These are phyloP conservation scores for Kluyveromyces sp. DNA, from an alignment of 1,139 yeast species.

Conservation along the genomic window DNA sequence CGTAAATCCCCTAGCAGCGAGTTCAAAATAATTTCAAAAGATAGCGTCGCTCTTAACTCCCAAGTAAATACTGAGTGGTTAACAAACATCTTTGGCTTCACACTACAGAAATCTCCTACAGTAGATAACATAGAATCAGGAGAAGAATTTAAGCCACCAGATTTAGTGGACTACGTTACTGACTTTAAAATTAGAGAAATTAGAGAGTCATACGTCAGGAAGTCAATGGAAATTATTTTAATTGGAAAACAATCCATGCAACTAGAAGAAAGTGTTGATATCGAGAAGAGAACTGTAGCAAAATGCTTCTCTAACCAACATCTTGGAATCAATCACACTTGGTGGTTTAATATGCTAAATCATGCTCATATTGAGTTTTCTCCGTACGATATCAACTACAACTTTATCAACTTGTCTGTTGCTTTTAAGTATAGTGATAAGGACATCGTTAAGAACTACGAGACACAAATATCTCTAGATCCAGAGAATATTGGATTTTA, in stretches of 20 bases:
- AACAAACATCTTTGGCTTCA: constrained; percentile 36
- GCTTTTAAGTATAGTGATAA: constrained; percentile 55
- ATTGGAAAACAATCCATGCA: constrained; percentile 34
- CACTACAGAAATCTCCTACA: constrained; percentile 32
- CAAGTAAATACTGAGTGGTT: constrained; percentile 50
- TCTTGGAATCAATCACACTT: constrained; percentile 29
- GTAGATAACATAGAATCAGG: constrained; percentile 30
- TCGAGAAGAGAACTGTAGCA: constrained; percentile 10
- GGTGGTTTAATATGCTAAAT: constrained; percentile 35
- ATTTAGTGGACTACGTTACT: constrained; percentile 34
- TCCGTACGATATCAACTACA: constrained; percentile 25
- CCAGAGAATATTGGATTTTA: constrained; percentile 48
- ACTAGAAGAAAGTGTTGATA: constrained; percentile 2
- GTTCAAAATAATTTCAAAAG: constrained; percentile 44
- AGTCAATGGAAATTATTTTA: constrained; percentile 41
- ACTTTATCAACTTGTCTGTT: constrained; percentile 48
- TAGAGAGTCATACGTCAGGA: constrained; percentile 44
- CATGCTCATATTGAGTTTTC: constrained; percentile 14
- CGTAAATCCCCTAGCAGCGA: constrained; percentile 36
- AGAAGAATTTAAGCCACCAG: constrained; percentile 53
- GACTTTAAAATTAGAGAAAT: constrained; percentile 24
- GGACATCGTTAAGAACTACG: constrained; percentile 54
- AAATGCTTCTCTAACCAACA: constrained; percentile 17
- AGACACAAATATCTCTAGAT: constrained; percentile 47
- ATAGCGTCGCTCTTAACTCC: constrained; percentile 43